Base-by-base conservation (phyloP, 2,329 filamentous ascomycete genomes). In the Alternaria gansuensis region DNA sequence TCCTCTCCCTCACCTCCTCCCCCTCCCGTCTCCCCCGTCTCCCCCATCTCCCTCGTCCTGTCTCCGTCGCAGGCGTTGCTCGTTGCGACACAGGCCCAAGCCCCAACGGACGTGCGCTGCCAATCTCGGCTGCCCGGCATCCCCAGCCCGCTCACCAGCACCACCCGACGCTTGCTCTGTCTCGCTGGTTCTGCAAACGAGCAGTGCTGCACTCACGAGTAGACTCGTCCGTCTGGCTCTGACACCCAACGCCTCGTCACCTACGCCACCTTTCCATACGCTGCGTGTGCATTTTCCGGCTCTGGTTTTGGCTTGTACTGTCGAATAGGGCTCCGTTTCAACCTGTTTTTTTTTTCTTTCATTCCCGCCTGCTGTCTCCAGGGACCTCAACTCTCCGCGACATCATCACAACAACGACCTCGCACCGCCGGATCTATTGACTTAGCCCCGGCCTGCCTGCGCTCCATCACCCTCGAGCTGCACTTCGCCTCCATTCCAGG, bases 401-500 rank as follows among this genome's bases (percentile, higher is more conserved):
- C 63, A 56, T 62, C 51, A 57, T 54, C 51, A 46, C 57, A 40
- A 57, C 52, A 45, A 53, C 57, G 48, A 63, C 65, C 63, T 37
- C 45, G 56, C 52, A 71, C 67, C 65, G 72, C 70, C 75, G 56
- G 74, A 77, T 73, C 74, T 77, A 77, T 77, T 77, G 63, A 77
- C 67, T 77, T 77, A 77, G 74, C 73, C 74, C 68, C 63, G 62
- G 63, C 62, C 64, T 67, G 63, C 63, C 64, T 67, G 66, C 63
- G 61, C 67, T 70, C 66, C 61, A 63, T 57, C 61, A 55, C 29
- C 57, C 39, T 24, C 41, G 54, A 56, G 57, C 36, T 51, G 51
- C 60, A 36, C 54, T 54, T 51, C 56, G 63, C 65, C 55, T 66
- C 59, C 63, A 41, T 51, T 60, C 59, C 60, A 29, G 36, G n/a